Evolutionary conservation across 139 green algal genomes (phyloP).

Genomic region (Asterochloris erici): DNA sequence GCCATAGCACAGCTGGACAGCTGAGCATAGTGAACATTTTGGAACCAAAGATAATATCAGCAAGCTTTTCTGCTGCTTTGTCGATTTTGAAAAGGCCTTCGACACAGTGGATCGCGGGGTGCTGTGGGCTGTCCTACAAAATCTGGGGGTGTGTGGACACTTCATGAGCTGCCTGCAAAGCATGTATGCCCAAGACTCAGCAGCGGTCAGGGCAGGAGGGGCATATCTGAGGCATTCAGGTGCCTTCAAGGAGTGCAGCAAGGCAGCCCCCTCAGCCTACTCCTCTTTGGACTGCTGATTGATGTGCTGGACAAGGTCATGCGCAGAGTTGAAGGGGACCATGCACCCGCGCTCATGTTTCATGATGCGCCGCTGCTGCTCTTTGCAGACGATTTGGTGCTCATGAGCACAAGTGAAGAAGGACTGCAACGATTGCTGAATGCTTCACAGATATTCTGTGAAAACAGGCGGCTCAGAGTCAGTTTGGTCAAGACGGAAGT

Average conservation of each 20-base stretch:
- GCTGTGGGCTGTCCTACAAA: conserved; percentile 4
- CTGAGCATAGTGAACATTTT: too few species aligned
- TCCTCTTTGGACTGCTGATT: conserved; percentile 24
- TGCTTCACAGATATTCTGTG: too few species aligned
- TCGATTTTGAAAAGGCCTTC: conserved; percentile 10
- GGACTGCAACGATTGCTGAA: too few species aligned
- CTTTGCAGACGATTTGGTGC: conserved; percentile 23
- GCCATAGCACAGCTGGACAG: too few species aligned
- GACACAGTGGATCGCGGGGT: background rate
- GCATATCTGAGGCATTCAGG: background rate
- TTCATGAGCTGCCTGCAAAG: background rate
- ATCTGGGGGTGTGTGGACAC: background rate
- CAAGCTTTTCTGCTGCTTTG: conserved; percentile 9
- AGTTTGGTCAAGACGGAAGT: too few species aligned
- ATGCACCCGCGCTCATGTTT: background rate
- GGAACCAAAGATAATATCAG: too few species aligned
- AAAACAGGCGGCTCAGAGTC: too few species aligned
- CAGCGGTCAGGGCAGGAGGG: background rate
- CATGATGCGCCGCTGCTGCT: background rate
- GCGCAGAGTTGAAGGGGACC: background rate
- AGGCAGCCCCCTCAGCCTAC: conserved; percentile 15
- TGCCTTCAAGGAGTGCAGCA: conserved; percentile 15
- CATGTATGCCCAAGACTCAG: background rate
- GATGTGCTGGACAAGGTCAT: conserved; percentile 18
- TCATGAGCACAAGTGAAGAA: too few species aligned